Base-by-base conservation (phyloP, 768 basidiomycete species). In the Hirschioporus abietinus region DNA sequence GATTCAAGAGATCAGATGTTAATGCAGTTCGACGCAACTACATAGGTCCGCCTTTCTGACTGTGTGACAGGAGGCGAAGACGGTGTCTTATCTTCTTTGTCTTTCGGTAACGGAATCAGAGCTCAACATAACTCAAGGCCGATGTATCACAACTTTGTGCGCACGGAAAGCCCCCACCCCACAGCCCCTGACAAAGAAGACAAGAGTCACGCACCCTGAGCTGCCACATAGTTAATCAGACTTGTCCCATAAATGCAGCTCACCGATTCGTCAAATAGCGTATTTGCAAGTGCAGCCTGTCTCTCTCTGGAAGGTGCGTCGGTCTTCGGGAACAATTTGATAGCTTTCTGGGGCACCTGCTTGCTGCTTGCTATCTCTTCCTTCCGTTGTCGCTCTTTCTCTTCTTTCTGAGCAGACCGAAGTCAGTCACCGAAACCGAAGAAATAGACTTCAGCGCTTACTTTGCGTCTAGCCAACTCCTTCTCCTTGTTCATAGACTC, bases 401-500 rank as follows among this genome's bases (percentile, higher is more conserved):
- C 70, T 67, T 63, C 61, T 71, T 72, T 74, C 72, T 64, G 20
- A 52, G 20, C 12, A 52, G 3, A 6, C 4, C 20, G 4, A 20
- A 52, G 12, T 52, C 4, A 20, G 2, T 2, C 30, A 8, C 30
- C 12, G 20, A 20, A 52, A 5, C 20, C 20, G 12, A 52, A 15
- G 5, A 52, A 52, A 20, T 15, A 52, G 4, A 20, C 1, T 10
- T 20, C 1, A 7, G 7, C 15, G 42, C 42, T 20, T 52, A 52
- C 42, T 20, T 52, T 52, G 42, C 60, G 65, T 63, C 69, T 68
- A 67, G 64, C 35, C 61, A 68, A 65, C 66, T 73, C 70, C 67
- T 72, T 66, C 18, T 66, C 71, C 25, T 72, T 67, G 35, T 66
- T 68, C 58, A 71, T 77, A 66, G 79, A 78, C 63, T 68, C 71